Evolutionary conservation across 2,329 filamentous ascomycete genomes (phyloP).

Genomic region (Penicillium hesseltinei): DNA sequence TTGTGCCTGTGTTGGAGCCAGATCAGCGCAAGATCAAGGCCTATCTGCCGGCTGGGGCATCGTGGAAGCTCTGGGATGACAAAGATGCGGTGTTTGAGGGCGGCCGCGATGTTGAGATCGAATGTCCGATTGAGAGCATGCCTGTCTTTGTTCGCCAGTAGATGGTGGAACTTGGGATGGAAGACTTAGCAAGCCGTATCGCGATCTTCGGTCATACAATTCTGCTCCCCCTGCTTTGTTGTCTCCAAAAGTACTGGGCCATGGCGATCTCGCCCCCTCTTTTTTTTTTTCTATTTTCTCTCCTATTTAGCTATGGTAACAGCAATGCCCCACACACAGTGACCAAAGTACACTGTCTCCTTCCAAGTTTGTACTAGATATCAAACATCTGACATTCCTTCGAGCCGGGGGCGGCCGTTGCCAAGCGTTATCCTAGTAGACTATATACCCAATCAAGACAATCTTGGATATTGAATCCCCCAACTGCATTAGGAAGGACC

Average conservation of each 20-base stretch:
- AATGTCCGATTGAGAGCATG: conserved; percentile 48
- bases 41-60: conserved; percentile 53
- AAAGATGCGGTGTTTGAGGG: conserved; percentile 36
- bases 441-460: not conserved
- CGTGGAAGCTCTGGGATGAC: conserved; percentile 46
- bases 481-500: not conserved
- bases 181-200: not conserved
- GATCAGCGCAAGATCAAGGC: conserved; percentile 47
- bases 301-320: not conserved
- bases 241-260: not conserved
- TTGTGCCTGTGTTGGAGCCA: conserved; percentile 55
- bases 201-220: not conserved
- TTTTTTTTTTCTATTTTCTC: not conserved
- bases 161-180: not conserved
- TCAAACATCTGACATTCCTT: not conserved
- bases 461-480: not conserved
- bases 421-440: not conserved
- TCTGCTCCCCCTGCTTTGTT: not conserved
- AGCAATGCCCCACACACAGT: not conserved
- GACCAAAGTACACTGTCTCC: not conserved
- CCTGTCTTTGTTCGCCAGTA: conserved; percentile 45
- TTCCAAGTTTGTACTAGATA: conserved; percentile 4
- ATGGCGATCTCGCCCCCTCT: not conserved
- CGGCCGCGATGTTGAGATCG: conserved; percentile 42
- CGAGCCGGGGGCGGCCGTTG: not conserved